Evolutionary conservation across 306 rosid genomes (phyloP).

Genomic region (barrel medic (Medicago truncatula)): MtrunA17r5.0-ANR NC_053043.1:348001-348500

Average conservation of each 20-base stretch:
- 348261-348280: constrained; percentile 2
- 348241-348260: not conserved
- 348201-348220: constrained; percentile 8
- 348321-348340: no score
- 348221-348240: not conserved
- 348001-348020: constrained; percentile 27
- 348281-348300: not conserved
- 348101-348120: constrained; percentile 66
- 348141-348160: constrained; percentile 80
- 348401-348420: not conserved
- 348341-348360: not conserved
- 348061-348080: constrained; percentile 56
- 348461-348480: no score
- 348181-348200: not conserved
- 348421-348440: no score
- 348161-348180: constrained; percentile 68
- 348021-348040: constrained; percentile 49
- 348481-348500: no score
- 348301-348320: not conserved
- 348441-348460: no score
- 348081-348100: constrained; percentile 75
- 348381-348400: constrained; percentile 6
- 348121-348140: constrained; percentile 65
- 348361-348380: constrained; percentile 7
- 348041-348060: constrained; percentile 48